Evolutionary conservation across 257 asterid species (phyloP).

Genomic region (Solanum sitiens): DNA sequence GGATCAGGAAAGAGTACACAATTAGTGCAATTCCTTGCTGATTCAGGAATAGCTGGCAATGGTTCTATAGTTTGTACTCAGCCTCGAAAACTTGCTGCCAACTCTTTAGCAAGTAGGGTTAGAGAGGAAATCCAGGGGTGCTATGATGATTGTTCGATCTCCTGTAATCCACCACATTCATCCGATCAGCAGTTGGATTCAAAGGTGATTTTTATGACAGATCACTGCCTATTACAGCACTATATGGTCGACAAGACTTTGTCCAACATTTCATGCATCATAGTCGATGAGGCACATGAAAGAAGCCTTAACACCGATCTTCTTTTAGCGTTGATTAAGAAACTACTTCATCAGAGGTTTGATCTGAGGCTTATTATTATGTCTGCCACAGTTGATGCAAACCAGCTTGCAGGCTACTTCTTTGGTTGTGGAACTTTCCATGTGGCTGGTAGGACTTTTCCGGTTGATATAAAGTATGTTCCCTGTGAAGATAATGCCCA

Average conservation of each 20-base stretch:
- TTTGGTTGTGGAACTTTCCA: slow-evolving; percentile 57
- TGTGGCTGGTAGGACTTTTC: slow-evolving; percentile 71
- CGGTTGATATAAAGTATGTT: slow-evolving; percentile 63
- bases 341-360: slow-evolving; percentile 51
- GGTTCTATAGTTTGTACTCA: slow-evolving; percentile 76
- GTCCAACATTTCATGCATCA: slow-evolving; percentile 63
- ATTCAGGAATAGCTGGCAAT: slow-evolving; percentile 48
- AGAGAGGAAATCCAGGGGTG: slow-evolving; percentile 71
- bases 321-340: slow-evolving; percentile 71
- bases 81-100: slow-evolving; percentile 94
- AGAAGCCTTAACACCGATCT: slow-evolving; percentile 93
- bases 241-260: slow-evolving; percentile 63
- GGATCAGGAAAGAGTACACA: slow-evolving; percentile 99
- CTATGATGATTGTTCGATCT: slow-evolving; percentile 29
- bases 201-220: slow-evolving; percentile 68
- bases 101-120: slow-evolving; percentile 71
- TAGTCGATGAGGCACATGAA: slow-evolving; percentile 97
- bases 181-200: slow-evolving; percentile 40
- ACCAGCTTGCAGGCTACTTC: slow-evolving; percentile 64
- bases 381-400: slow-evolving; percentile 95
- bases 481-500: slow-evolving; percentile 38
- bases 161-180: slow-evolving; percentile 50
- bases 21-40: slow-evolving; percentile 85
- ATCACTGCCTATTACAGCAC: slow-evolving; percentile 79
- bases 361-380: slow-evolving; percentile 73